A percentile compares a stretch with the other conserved stretches of the same genome.
phyloP scores from a whole-genome alignment of 2,329 filamentous ascomycete genomes.

The Pestalotiopsis sp. region DNA sequence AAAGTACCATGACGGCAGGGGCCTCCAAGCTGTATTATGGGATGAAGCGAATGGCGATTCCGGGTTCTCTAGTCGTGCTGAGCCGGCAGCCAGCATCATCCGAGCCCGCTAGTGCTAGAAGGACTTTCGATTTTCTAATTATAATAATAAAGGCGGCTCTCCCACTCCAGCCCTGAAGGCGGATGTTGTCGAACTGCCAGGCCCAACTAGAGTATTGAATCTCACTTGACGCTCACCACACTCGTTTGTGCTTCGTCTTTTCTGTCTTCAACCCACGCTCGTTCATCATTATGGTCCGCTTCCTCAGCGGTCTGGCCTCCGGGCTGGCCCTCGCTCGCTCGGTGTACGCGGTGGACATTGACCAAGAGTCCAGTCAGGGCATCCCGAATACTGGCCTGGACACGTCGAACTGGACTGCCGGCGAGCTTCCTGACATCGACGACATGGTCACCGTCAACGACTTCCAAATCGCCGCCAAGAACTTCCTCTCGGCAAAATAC shows the following conservation, averaged over 20 bases:
- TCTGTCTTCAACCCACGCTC: background rate
- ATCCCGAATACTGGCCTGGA: conserved; percentile 13
- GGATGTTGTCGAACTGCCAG: background rate
- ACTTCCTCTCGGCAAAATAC: conserved; percentile 44
- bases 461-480: conserved; percentile 54
- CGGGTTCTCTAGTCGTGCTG: background rate
- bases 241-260: background rate
- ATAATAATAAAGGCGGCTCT: background rate
- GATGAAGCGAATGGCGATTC: background rate
- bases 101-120: background rate
- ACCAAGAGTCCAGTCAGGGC: conserved; percentile 10
- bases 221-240: background rate
- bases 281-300: background rate
- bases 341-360: conserved; percentile 7
- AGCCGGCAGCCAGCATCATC: background rate
- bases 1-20: background rate
- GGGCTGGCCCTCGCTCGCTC: conserved; percentile 3
- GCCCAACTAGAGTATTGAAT: background rate
- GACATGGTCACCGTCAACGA: conserved; percentile 52
- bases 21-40: background rate
- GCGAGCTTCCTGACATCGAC: conserved; percentile 42
- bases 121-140: background rate
- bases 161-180: background rate
- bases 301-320: background rate
- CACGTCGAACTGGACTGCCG: conserved; percentile 16